Evolutionary conservation across 257 asterid species (phyloP), one percentile per base, ranked within the genome.

Genomic region (Nicotiana sylvestris): DNA sequence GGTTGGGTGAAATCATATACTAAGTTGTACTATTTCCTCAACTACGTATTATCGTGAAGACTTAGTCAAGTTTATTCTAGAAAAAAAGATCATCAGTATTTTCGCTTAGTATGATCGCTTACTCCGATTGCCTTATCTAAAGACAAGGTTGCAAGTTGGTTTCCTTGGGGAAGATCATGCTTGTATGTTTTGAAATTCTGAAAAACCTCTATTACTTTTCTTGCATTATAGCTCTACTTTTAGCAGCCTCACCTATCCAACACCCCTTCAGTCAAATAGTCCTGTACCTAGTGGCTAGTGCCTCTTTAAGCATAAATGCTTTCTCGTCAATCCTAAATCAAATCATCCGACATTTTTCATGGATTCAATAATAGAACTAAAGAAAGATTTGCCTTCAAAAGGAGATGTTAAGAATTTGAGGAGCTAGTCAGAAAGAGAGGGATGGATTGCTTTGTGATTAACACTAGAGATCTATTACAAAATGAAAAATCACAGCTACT

Each of bases 121-220:
- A 12, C 78, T 70, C n/a, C 3, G 27, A 46, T 1, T 43, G 12
- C 35, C 37, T 12, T 72, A 2, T 43, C 39, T 11, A 72, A 72
- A 72, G 78, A 72, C 6, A 69, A 69, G 55, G 33, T 70, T 70
- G 35, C 58, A 12, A 72, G n/a, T 72, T 72, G 37, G 37, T 46
- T 72, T 72, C 37, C 49, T 72, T 46, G 37, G 27, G 78, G 78
- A 46, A 72, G 78, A 46, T 72, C 61, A 72, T 72, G 78, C 60
- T 12, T 6, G 78, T n/a, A 70, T 43, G 25, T 70, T 49, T 70
- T 43, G 78, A 72, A 72, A 21, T 43, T 6, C 35, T 43, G 60
- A 72, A 72, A 72, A 43, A 11, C 11, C 9, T 46, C 9, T 21
- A 35, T 12, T 12, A 72, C 77, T 56, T 43, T 39, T 62, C 32